Conservation (phyloP, 805 yeast species). For the Aciculoconidium aculeatum region DNA sequence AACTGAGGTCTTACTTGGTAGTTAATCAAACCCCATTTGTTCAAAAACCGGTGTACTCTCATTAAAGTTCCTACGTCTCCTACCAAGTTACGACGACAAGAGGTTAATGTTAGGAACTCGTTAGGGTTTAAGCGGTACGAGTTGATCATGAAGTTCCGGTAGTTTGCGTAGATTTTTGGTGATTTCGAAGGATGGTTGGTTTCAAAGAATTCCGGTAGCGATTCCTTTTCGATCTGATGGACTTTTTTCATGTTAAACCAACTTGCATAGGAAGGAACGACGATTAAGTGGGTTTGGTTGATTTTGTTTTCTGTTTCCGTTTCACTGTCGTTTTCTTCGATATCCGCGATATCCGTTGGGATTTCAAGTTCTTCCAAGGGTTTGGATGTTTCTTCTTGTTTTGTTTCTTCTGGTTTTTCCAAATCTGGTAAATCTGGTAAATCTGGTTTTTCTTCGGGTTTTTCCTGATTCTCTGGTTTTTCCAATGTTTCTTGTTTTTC, state of each 20-base stretch:
- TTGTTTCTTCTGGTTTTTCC: slow-evolving; percentile 2
- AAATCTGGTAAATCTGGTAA: background rate
- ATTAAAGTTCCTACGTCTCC: slow-evolving; percentile 89
- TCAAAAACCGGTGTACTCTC: slow-evolving; percentile 77
- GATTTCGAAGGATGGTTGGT: slow-evolving; percentile 70
- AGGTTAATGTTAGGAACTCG: slow-evolving; percentile 84
- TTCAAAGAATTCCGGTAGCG: slow-evolving; percentile 83
- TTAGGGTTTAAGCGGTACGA: slow-evolving; percentile 84
- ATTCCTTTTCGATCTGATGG: slow-evolving; percentile 73
- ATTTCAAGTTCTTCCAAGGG: background rate
- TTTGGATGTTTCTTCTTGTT: no score
- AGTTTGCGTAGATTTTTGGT: slow-evolving; percentile 71
- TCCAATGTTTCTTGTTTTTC: slow-evolving; percentile 1
- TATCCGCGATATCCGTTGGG: slow-evolving; percentile 1
- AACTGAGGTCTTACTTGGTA: slow-evolving; percentile 83
- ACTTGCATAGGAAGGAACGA: slow-evolving; percentile 79
- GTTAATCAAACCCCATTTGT: slow-evolving; percentile 89
- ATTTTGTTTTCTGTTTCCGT: slow-evolving; percentile 5
- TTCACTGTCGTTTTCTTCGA: slow-evolving; percentile 4
- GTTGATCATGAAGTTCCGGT: slow-evolving; percentile 85
- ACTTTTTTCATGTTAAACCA: slow-evolving; percentile 78
- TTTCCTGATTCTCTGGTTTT: no score
- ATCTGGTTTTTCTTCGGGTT: no score
- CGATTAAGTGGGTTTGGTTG: slow-evolving; percentile 74
- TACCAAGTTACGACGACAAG: slow-evolving; percentile 82